phyloP scores from a whole-genome alignment of 495 filamentous ascomycete genomes.

The Lichenothelia convexa region DNA sequence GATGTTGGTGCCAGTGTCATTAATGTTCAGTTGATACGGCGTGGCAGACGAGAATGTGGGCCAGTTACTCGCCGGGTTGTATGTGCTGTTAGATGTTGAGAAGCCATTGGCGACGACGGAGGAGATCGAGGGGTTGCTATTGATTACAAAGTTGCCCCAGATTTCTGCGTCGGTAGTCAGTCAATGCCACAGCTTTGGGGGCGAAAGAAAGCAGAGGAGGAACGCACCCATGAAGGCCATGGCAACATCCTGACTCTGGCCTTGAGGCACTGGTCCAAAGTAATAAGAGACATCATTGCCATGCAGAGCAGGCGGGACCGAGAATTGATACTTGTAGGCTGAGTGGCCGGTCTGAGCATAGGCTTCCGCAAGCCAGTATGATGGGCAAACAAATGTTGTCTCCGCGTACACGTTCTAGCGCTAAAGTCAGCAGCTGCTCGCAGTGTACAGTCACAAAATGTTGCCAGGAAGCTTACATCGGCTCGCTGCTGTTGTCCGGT shows the following conservation, averaged over 20 bases:
- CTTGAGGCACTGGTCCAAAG: conserved; percentile 23
- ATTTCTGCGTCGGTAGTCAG: conserved; percentile 10
- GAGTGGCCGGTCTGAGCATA: conserved; percentile 22
- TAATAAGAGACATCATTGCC: conserved; percentile 33
- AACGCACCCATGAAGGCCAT: conserved; percentile 16
- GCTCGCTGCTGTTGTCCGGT: conserved; percentile 34
- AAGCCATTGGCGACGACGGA: conserved; percentile 21
- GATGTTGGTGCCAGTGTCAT: conserved; percentile 30
- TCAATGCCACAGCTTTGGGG: neutral
- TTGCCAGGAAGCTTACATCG: no score
- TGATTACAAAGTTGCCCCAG: conserved; percentile 38
- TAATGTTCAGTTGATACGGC: conserved; percentile 31
- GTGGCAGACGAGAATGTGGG: conserved; percentile 17
- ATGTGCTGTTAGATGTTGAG: conserved; percentile 4
- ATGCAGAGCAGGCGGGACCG: conserved; percentile 36
- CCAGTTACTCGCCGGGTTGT: conserved; percentile 10
- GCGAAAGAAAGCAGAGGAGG: neutral
- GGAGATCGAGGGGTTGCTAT: conserved; percentile 32
- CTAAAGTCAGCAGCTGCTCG: no score
- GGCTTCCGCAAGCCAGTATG: conserved; percentile 46
- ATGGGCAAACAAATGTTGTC: conserved; percentile 40
- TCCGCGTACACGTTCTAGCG: conserved; percentile 44
- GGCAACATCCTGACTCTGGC: conserved; percentile 18
- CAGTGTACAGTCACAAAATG: no score
- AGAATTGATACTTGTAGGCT: conserved; percentile 43